These are phyloP conservation scores for Ustulina deusta DNA, from an alignment of 2,329 filamentous ascomycete genomes.

Conservation along the genomic window DNA sequence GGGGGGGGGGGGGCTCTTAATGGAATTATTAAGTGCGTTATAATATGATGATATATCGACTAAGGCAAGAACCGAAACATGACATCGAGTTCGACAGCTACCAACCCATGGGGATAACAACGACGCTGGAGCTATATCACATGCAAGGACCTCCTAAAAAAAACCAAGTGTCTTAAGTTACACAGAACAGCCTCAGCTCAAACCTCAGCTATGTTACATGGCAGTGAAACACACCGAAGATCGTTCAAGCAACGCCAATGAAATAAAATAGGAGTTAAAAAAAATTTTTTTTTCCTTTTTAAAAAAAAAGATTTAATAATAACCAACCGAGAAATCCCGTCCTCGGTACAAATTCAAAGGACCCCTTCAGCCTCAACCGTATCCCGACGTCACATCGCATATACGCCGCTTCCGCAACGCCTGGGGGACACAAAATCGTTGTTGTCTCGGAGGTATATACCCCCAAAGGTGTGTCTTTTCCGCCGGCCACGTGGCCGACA, in stretches of 20 bases:
- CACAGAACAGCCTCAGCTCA: conserved; percentile 1
- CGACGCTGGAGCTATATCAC: neutral
- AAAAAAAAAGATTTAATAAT: neutral
- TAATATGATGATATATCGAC: conserved; percentile 4
- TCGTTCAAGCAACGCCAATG: too few species aligned
- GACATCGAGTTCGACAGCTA: too few species aligned
- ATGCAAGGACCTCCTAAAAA: neutral
- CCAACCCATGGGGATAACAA: neutral
- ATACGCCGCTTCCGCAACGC: neutral
- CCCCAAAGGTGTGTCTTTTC: neutral
- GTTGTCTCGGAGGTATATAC: conserved; percentile 14
- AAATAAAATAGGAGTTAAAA: too few species aligned
- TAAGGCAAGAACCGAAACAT: conserved; percentile 6
- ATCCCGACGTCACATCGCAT: conserved; percentile 16
- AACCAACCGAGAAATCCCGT: neutral
- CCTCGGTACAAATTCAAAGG: neutral
- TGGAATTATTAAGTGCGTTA: neutral
- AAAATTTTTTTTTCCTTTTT: too few species aligned
- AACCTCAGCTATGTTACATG: neutral
- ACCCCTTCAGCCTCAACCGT: conserved; percentile 1
- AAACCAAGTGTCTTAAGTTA: conserved; percentile 3
- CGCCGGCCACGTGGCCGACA: neutral
- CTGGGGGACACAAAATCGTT: neutral
- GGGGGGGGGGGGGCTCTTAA: neutral
- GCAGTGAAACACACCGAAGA: conserved; percentile 11